phyloP scores from a whole-genome alignment of 2,329 filamentous ascomycete genomes.

The Xylariales sp. region DNA sequence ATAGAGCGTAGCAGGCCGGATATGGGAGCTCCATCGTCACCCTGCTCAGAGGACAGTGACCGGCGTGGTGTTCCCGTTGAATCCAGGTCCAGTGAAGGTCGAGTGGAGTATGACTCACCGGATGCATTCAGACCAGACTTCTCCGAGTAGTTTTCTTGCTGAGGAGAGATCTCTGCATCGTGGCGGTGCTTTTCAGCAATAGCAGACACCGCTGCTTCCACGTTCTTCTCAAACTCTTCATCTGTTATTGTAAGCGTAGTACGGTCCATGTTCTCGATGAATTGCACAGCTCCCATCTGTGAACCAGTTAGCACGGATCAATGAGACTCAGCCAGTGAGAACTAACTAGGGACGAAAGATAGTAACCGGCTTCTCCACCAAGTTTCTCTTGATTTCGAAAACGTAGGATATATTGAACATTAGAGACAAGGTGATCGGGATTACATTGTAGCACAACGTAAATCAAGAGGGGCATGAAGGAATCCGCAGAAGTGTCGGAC shows the following conservation, averaged over 20 bases:
- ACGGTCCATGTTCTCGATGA: conserved; percentile 92
- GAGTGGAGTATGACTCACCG: conserved; percentile 47
- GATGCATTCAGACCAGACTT: conserved; percentile 29
- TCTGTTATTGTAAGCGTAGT: conserved; percentile 91
- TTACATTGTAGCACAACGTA: conserved; percentile 94
- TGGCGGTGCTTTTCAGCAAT: conserved; percentile 83
- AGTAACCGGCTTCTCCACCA: conserved; percentile 95
- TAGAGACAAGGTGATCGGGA: conserved; percentile 91
- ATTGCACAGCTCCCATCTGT: conserved; percentile 87
- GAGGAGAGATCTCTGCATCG: conserved; percentile 38
- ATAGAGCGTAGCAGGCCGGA: conserved; percentile 84
- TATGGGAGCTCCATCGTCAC: conserved; percentile 74
- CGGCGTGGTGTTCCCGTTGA: conserved; percentile 40
- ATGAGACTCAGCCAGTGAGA: too few species aligned
- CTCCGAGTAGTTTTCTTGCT: conserved; percentile 40
- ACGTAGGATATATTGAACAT: conserved; percentile 94
- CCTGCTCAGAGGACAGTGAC: conserved; percentile 50
- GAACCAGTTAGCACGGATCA: not conserved
- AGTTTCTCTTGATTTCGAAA: conserved; percentile 98
- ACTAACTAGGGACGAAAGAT: conserved; percentile 82
- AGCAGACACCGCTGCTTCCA: conserved; percentile 92
- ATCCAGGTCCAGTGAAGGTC: conserved; percentile 39
- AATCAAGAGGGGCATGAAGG: conserved; percentile 91
- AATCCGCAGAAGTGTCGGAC: conserved; percentile 90
- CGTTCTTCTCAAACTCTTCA: conserved; percentile 91